A percentile compares a stretch with the other conserved stretches of the same genome.
These are phyloP conservation scores for Rubia peregrina DNA, from an alignment of 305 asterid species.

Conservation along the genomic window DNA sequence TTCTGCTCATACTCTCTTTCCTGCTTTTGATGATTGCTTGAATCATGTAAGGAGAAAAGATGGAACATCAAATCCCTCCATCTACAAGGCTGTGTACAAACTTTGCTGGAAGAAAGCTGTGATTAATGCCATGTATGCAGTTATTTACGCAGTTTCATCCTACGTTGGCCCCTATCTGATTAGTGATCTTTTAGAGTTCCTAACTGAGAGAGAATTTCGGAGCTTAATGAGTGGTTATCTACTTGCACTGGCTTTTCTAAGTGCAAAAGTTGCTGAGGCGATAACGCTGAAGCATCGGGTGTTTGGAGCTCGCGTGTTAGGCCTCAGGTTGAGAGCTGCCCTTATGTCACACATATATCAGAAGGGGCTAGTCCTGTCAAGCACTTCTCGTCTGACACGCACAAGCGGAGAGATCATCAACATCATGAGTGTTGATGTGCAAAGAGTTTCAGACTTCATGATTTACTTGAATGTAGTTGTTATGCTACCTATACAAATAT, in stretches of 20 bases:
- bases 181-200: constrained; percentile 56
- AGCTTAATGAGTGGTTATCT: constrained; percentile 66
- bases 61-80: constrained; percentile 51
- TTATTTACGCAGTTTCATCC: constrained; percentile 62
- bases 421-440: constrained; percentile 86
- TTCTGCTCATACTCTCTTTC: constrained; percentile 59
- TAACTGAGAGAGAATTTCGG: constrained; percentile 42
- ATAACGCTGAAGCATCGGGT: constrained; percentile 86
- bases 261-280: constrained; percentile 73
- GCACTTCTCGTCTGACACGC: constrained; percentile 73
- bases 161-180: constrained; percentile 91
- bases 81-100: constrained; percentile 58
- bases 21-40: constrained; percentile 57
- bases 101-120: constrained; percentile 75
- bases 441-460: constrained; percentile 74
- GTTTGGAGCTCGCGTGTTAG: constrained; percentile 84
- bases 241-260: constrained; percentile 70
- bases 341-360: constrained; percentile 77
- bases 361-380: constrained; percentile 72
- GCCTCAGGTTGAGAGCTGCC: constrained; percentile 74
- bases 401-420: constrained; percentile 88
- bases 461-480: constrained; percentile 82
- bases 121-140: constrained; percentile 68
- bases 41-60: constrained; percentile 40
- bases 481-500: constrained; percentile 86